A percentile compares a stretch with the other conserved stretches of the same genome.
Evolutionary conservation across 208 protist genomes (phyloP).

Genomic region (Trypanosoma conorhini): DNA sequence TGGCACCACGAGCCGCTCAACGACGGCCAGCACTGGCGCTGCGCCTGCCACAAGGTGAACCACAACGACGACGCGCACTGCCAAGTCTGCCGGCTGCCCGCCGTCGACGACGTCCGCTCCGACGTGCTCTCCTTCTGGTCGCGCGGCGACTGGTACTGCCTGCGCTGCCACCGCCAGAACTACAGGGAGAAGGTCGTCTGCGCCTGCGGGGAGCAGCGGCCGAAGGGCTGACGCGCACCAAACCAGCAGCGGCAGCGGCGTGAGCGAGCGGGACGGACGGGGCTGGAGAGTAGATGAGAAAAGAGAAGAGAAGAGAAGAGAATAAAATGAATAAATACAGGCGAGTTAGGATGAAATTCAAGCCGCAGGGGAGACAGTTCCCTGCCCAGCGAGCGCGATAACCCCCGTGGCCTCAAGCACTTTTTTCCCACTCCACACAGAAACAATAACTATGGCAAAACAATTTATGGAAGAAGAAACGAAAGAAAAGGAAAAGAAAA

Average conservation of each 20-base stretch:
- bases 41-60: conserved; percentile 74
- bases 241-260: background rate
- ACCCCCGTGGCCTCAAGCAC: no score
- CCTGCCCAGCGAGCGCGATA: no score
- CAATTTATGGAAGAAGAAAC: no score
- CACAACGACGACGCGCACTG: conserved; percentile 25
- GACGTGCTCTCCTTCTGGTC: conserved; percentile 68
- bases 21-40: conserved; percentile 57
- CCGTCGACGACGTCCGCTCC: conserved; percentile 32
- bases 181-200: conserved; percentile 59
- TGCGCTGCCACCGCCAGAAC: conserved; percentile 48
- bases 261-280: background rate
- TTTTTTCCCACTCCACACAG: no score
- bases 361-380: no score
- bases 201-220: conserved; percentile 37
- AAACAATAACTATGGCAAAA: no score
- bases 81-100: conserved; percentile 57
- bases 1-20: conserved; percentile 61
- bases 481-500: no score
- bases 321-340: background rate
- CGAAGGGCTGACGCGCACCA: background rate
- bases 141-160: conserved; percentile 72
- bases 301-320: background rate
- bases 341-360: background rate
- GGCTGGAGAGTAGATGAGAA: background rate